These are phyloP conservation scores for Talaromyces borbonicus DNA, from an alignment of 495 filamentous ascomycete species.

Conservation along the genomic window DNA sequence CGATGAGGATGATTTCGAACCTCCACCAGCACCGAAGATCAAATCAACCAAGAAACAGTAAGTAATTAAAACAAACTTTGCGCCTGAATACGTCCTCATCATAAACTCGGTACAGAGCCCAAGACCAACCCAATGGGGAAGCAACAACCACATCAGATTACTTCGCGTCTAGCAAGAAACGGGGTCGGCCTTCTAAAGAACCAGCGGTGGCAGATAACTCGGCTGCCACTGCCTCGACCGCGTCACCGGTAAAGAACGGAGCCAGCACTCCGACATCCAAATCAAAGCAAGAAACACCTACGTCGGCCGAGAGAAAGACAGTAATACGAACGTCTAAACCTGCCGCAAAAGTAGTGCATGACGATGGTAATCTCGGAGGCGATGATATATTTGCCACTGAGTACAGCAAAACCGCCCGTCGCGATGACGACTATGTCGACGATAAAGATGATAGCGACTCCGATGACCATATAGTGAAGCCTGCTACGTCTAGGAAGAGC, in stretches of 20 bases:
- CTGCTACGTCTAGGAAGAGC: slow-evolving; percentile 36
- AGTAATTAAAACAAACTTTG: slow-evolving; percentile 1
- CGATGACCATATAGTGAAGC: slow-evolving; percentile 28
- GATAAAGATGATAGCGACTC: slow-evolving; percentile 46
- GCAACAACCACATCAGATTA: slow-evolving; percentile 50
- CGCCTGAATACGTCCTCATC: neutral
- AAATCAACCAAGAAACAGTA: slow-evolving; percentile 34
- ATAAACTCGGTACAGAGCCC: slow-evolving; percentile 23
- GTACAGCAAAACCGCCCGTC: slow-evolving; percentile 47
- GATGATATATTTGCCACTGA: slow-evolving; percentile 68
- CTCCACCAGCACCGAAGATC: slow-evolving; percentile 34
- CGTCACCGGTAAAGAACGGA: slow-evolving; percentile 13
- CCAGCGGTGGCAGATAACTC: slow-evolving; percentile 15
- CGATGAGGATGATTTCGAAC: slow-evolving; percentile 49
- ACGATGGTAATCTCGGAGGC: slow-evolving; percentile 52
- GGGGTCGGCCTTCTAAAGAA: slow-evolving; percentile 24
- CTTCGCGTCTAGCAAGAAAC: slow-evolving; percentile 51
- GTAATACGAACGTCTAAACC: slow-evolving; percentile 30
- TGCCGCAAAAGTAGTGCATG: slow-evolving; percentile 34
- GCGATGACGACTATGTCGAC: slow-evolving; percentile 60
- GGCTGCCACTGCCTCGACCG: slow-evolving; percentile 2
- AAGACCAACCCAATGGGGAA: slow-evolving; percentile 37
- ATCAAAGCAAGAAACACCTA: slow-evolving; percentile 15
- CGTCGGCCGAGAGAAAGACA: slow-evolving; percentile 22
- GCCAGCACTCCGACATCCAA: slow-evolving; percentile 17